phyloP scores from a whole-genome alignment of 1,284 basidiomycete species.

The Rhizopogon hawkerae region DNA sequence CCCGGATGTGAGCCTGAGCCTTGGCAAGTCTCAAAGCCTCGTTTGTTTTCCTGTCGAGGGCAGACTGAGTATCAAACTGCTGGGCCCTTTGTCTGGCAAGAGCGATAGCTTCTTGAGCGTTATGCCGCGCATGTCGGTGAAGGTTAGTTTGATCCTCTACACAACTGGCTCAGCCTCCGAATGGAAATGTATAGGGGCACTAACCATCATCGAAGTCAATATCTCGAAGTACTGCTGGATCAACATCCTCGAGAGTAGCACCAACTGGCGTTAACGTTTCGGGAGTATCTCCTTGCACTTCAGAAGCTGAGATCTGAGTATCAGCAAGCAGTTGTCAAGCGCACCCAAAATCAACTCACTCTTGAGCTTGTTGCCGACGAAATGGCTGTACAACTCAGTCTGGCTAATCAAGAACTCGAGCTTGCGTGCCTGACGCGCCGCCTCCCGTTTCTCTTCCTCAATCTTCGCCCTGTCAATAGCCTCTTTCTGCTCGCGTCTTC shows the following conservation, averaged over 20 bases:
- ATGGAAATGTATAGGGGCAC: conserved; percentile 15
- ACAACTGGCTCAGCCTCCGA: conserved; percentile 3
- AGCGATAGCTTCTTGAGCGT: conserved; percentile 85
- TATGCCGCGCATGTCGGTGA: conserved; percentile 79
- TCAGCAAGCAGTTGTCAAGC: conserved; percentile 12
- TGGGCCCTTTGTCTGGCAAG: conserved; percentile 76
- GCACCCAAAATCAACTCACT: conserved; percentile 43
- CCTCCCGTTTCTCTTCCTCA: conserved; percentile 96
- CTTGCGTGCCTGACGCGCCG: conserved; percentile 91
- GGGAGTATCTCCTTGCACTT: conserved; percentile 73
- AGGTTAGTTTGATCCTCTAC: conserved; percentile 88
- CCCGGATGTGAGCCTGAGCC: conserved; percentile 51
- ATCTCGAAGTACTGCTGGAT: conserved; percentile 53
- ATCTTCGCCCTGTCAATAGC: conserved; percentile 83
- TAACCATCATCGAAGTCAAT: conserved; percentile 93
- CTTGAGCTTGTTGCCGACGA: conserved; percentile 97
- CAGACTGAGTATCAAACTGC: conserved; percentile 79
- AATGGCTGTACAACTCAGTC: conserved; percentile 98
- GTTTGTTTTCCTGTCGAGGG: conserved; percentile 73
- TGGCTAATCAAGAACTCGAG: conserved; percentile 99
- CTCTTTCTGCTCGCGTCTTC: conserved; percentile 92
- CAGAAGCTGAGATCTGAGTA: conserved; percentile 52
- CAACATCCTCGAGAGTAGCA: conserved; percentile 47
- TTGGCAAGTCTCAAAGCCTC: conserved; percentile 65
- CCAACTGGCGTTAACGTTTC: conserved; percentile 45